Conservation (phyloP, 73 alveolate genomes). For the Tetrahymena borealis region DNA sequence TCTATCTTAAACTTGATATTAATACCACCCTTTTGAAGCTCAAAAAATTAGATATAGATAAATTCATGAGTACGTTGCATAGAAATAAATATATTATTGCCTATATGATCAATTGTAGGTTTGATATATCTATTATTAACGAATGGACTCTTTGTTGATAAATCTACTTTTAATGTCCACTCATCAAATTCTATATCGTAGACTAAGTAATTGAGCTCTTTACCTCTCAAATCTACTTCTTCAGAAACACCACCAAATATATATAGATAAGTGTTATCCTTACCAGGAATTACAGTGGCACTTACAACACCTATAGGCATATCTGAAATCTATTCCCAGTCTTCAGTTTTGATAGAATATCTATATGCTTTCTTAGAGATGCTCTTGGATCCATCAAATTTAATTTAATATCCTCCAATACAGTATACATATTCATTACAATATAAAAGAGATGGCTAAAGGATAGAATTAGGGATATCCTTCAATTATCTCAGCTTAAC, state of each 20-base stretch:
- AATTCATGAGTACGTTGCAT: conserved; percentile 1
- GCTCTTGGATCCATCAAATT: conserved; percentile 3
- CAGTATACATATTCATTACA: conserved; percentile 5
- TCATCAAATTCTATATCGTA: conserved; percentile 24
- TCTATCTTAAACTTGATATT: conserved; percentile 23
- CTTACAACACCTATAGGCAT: conserved; percentile 27
- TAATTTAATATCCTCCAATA: conserved; percentile 31
- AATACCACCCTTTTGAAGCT: conserved; percentile 32
- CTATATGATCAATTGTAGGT: conserved; percentile 22
- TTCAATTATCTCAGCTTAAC: neutral
- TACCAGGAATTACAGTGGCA: conserved; percentile 19
- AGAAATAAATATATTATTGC: conserved; percentile 17
- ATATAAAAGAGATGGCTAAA: conserved; percentile 23
- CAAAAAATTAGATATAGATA: conserved; percentile 16
- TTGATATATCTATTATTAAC: conserved; percentile 18
- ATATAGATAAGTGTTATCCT: neutral
- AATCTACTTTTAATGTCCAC: conserved; percentile 34
- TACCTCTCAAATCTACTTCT: conserved; percentile 24
- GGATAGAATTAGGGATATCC: conserved; percentile 27
- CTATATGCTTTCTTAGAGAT: conserved; percentile 20
- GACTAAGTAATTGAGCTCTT: conserved; percentile 5
- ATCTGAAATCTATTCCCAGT: conserved; percentile 7
- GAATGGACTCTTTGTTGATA: conserved; percentile 29
- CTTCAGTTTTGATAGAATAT: conserved; percentile 21
- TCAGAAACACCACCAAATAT: conserved; percentile 44